Evolutionary conservation across 2,329 filamentous ascomycete genomes (phyloP), one percentile per base, ranked within the genome.

Genomic region (Elsinoe perseae): DNA sequence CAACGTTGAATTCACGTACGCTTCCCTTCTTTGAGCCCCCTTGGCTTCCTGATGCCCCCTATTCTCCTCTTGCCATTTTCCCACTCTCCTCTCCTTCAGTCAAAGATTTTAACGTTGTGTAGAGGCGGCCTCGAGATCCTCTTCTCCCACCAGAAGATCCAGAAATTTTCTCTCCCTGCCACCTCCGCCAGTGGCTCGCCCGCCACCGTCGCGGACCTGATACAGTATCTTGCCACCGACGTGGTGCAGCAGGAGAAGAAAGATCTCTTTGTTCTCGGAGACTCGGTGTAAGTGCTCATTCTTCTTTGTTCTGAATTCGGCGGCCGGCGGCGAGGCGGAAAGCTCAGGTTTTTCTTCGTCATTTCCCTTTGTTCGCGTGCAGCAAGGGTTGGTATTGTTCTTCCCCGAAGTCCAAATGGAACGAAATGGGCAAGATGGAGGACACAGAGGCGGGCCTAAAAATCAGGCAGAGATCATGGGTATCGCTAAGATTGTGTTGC

Each of bases 111-210:
- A 8, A 18, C 38, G 8, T n/a, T 42, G n/a, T 4, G 4, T 4
- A 77, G 93, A 61, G 93, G 93, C 60, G 93, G 93, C 20, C 81
- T 98, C 16, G 93, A 98, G 74, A 86, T 95, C 75, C 84, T 98
- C 62, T 98, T 98, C 73, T 83, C 85, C 28, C 86, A 95, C 69
- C 77, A 89, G 72, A 82, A 85, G 56, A 86, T 83, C 63, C 87
- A 92, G 69, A 73, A 77, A 20, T 69, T 98, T 44, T 73, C 77
- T 2, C 71, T 97, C 40, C 89, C 92, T 18, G 72, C 79, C 27
- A 77, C 68, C 56, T 79, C 84, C 65, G 73, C 78, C 54, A 73
- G 81, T 59, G 84, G 83, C 50, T 74, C 75, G 57, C 77, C 81
- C 8, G 75, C 83, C 54, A 93, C 81, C 52, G 81, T 96, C 55